These are phyloP conservation scores for Vaccinium darrowii DNA, from an alignment of 148 eudicot genomes.

Conservation along the genomic window DNA sequence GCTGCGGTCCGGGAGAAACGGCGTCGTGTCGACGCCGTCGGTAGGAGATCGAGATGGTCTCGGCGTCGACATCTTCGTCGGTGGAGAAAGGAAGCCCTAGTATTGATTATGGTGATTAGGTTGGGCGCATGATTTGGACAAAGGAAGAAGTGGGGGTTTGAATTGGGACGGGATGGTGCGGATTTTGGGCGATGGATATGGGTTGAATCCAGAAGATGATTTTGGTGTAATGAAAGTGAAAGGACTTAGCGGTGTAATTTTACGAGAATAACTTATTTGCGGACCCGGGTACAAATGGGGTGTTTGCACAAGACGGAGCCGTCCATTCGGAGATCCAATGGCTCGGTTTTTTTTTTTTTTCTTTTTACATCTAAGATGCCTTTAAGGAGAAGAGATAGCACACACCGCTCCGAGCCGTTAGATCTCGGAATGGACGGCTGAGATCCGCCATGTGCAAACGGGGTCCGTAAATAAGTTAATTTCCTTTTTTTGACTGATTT, in stretches of 20 bases:
- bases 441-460: no score
- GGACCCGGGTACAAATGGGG: no score
- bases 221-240: not conserved
- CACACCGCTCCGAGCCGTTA: no score
- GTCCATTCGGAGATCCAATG: no score
- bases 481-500: no score
- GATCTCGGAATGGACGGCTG: no score
- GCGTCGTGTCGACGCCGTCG: conserved; percentile 31
- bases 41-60: conserved; percentile 17
- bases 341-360: no score
- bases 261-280: no score
- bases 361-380: no score
- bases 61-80: conserved; percentile 17
- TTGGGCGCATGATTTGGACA: not conserved
- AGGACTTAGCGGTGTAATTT: not conserved
- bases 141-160: not conserved
- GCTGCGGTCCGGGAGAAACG: conserved; percentile 37
- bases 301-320: no score
- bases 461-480: no score
- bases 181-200: not conserved
- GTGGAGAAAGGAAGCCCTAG: not conserved
- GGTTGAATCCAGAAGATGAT: not conserved
- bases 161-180: not conserved
- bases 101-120: not conserved
- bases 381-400: no score